phyloP scores from a whole-genome alignment of 1,284 basidiomycete genomes.

The Rhizoctonia solani region DNA sequence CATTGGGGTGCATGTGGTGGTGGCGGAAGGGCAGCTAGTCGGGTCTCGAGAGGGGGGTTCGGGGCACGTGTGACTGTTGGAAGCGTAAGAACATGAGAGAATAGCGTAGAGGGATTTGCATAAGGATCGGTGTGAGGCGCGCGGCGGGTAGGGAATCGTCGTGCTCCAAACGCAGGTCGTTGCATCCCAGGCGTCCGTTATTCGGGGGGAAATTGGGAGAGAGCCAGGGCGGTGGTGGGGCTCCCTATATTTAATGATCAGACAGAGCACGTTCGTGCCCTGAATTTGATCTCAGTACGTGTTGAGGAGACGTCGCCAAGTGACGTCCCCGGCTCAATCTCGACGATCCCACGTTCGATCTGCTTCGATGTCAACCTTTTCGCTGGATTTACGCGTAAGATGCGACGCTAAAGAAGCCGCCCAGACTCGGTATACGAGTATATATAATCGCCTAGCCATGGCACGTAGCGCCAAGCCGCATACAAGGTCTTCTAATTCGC shows the following conservation, averaged over 20 bases:
- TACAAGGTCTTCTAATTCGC: too few species aligned
- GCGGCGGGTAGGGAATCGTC: slow-evolving; percentile 11
- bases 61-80: slow-evolving; percentile 20
- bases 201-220: too few species aligned
- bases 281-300: not conserved
- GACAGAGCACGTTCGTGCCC: slow-evolving; percentile 9
- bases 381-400: not conserved
- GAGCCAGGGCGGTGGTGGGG: not conserved
- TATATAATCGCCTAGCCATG: too few species aligned
- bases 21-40: slow-evolving; percentile 19
- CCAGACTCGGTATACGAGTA: not conserved
- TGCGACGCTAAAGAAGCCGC: not conserved
- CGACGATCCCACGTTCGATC: not conserved
- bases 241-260: slow-evolving; percentile 3
- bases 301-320: not conserved
- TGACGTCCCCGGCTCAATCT: not conserved
- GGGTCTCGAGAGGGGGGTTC: slow-evolving; percentile 7
- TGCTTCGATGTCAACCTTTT: not conserved
- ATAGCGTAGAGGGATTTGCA: slow-evolving; percentile 27
- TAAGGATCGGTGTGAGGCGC: slow-evolving; percentile 7
- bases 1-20: not conserved
- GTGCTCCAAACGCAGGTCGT: slow-evolving; percentile 22
- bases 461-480: too few species aligned
- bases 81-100: slow-evolving; percentile 32
- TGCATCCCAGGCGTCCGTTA: slow-evolving; percentile 8